phyloP scores from a whole-genome alignment of 2,329 filamentous ascomycete genomes.

The Colletotrichum gloeosporioides region DNA sequence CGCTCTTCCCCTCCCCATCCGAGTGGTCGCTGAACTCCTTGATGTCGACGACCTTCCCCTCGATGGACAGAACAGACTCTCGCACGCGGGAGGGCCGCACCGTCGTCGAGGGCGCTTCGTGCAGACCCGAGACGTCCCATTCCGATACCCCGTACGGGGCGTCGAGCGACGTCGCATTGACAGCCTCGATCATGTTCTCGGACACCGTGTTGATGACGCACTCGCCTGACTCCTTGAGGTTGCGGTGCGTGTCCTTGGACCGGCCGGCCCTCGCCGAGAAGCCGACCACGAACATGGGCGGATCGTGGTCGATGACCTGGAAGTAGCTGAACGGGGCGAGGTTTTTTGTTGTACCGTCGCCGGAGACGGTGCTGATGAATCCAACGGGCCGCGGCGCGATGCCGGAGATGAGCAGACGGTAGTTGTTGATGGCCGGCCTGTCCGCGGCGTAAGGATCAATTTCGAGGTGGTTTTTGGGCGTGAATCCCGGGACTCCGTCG shows the following conservation, averaged over 20 bases:
- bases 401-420: slow-evolving; percentile 89
- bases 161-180: slow-evolving; percentile 79
- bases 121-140: slow-evolving; percentile 74
- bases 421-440: slow-evolving; percentile 74
- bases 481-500: slow-evolving; percentile 38
- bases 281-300: slow-evolving; percentile 76
- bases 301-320: slow-evolving; percentile 83
- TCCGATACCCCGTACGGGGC: slow-evolving; percentile 78
- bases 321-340: slow-evolving; percentile 90
- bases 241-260: slow-evolving; percentile 80
- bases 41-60: slow-evolving; percentile 76
- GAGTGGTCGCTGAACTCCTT: slow-evolving; percentile 78
- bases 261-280: slow-evolving; percentile 47
- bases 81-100: slow-evolving; percentile 76
- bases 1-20: slow-evolving; percentile 75
- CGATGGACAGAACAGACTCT: slow-evolving; percentile 83
- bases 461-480: slow-evolving; percentile 60
- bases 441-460: slow-evolving; percentile 82
- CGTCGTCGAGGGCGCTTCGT: slow-evolving; percentile 36
- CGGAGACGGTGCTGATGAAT: slow-evolving; percentile 59
- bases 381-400: slow-evolving; percentile 50
- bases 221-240: slow-evolving; percentile 74
- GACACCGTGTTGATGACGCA: slow-evolving; percentile 87
- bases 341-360: slow-evolving; percentile 68
- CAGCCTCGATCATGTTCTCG: slow-evolving; percentile 85